phyloP scores from a whole-genome alignment of 228 moss, liverwort and hornwort genomes.

The Sphagnum fallax region DNA sequence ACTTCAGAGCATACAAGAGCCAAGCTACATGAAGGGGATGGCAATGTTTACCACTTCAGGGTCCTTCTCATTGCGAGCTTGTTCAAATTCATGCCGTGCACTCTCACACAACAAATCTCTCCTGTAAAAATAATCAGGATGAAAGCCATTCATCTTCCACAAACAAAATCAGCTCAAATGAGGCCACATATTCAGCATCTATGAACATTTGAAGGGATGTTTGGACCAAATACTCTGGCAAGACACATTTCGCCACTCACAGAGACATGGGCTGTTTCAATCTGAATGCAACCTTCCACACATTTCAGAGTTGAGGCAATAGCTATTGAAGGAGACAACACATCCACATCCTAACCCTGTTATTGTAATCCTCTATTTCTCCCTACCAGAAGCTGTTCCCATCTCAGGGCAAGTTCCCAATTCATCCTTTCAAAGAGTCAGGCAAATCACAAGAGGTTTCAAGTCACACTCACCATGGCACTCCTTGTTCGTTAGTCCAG shows the following conservation, averaged over 20 bases:
- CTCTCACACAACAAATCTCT: constrained; percentile 77
- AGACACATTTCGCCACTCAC: no score
- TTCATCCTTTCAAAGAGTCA: no score
- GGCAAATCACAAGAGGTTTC: no score
- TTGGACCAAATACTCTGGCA: no score
- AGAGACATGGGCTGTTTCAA: no score
- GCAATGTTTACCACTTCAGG: constrained; percentile 43
- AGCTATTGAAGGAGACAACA: no score
- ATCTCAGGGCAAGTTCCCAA: neutral
- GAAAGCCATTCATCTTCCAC: neutral
- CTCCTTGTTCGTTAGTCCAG: constrained; percentile 52
- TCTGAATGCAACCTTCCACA: no score
- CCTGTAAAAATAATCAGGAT: constrained; percentile 17
- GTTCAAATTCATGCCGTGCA: constrained; percentile 68
- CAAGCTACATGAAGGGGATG: neutral
- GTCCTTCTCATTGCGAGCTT: constrained; percentile 64
- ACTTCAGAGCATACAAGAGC: no score
- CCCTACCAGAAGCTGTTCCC: neutral
- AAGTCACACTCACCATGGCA: constrained; percentile 19
- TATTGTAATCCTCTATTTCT: neutral
- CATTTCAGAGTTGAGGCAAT: no score
- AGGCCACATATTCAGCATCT: neutral
- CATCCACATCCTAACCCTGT: no score
- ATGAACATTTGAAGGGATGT: neutral
- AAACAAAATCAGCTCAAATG: neutral